Base-by-base conservation (phyloP, 2,329 filamentous ascomycete genomes). In the Tolypocladium pustulatum region DNA sequence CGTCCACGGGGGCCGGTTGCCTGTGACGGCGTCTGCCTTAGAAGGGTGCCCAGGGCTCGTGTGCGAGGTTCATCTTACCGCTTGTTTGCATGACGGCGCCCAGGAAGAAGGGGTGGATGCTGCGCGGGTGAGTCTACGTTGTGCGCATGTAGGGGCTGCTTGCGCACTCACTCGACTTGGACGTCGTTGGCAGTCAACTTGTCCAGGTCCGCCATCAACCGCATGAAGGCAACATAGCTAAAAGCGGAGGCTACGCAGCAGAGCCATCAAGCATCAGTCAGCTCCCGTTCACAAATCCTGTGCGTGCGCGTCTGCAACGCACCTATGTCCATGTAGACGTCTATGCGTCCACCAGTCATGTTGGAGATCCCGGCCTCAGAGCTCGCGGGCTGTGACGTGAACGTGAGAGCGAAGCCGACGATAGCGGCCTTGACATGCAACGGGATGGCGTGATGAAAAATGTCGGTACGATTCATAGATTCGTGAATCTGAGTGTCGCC, bases 1-100 rank as follows among this genome's bases (percentile, higher is more conserved):
- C 0, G 77, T 77, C 87, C 88, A 91, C 1, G 90, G 89, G 0
- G 89, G 89, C 63, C 83, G 83, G 71, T 94, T 93, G 55, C 87
- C 87, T 83, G 63, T 34, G 12, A 4, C 9, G 25, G 41, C 41
- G 4, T 41, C 20, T n/a, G 27, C 55, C 7, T 58, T 32, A 20
- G 20, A 49, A 40, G 36, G 20, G 37, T 38, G 56, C 5, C 41
- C 12, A 13, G 20, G 36, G 17, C 17, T 37, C 17, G 22, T 53
- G 49, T 34, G 27, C 17, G 20, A n/a, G 9, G 22, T 38, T 34
- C 61, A 32, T 61, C 70, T 59, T 72, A 85, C 83, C 83, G 52
- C 80, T 80, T 25, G 75, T 78, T 40, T 77, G 75, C 67, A 86
- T 88, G 67, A 90, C 82, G 53, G 80, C 87, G 32, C 84, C 85